Conservation (phyloP, 2,329 filamentous ascomycete species). For the Fonsecaea pedrosoi region DNA sequence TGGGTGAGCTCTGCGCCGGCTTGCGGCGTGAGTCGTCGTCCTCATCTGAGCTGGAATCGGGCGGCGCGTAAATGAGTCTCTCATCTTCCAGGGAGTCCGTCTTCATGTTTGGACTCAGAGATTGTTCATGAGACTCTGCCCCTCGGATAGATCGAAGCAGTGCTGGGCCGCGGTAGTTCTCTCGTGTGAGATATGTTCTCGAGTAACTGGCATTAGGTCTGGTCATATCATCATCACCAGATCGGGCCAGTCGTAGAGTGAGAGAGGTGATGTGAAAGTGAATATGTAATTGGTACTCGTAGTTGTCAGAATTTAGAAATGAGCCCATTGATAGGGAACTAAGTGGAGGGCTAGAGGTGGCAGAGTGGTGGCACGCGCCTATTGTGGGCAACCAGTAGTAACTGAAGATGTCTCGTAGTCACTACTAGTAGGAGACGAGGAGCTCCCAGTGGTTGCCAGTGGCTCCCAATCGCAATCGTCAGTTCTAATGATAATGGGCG, state of each 20-base stretch:
- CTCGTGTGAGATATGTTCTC: slow-evolving; percentile 27
- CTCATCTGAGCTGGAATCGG: slow-evolving; percentile 30
- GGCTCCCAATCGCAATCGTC: not conserved
- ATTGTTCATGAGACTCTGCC: slow-evolving; percentile 3
- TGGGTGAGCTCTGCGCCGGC: slow-evolving; percentile 37
- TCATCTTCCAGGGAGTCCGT: slow-evolving; percentile 23
- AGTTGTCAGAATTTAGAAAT: not conserved
- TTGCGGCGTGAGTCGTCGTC: slow-evolving; percentile 45
- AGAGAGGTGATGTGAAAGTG: not conserved
- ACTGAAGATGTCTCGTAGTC: not conserved
- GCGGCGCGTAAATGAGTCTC: slow-evolving; percentile 27
- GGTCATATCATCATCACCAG: slow-evolving; percentile 24
- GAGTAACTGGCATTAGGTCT: slow-evolving; percentile 31
- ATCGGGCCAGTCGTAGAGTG: not conserved
- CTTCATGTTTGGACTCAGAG: not conserved
- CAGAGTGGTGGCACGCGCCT: not conserved
- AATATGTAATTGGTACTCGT: not conserved
- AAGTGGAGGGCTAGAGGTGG: not conserved
- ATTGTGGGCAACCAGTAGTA: not conserved
- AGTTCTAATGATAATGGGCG: not conserved
- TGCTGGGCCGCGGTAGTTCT: slow-evolving; percentile 27
- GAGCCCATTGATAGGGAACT: not conserved
- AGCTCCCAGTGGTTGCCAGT: not conserved
- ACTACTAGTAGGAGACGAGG: not conserved
- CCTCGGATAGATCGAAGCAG: slow-evolving; percentile 25